Conservation (phyloP, 495 filamentous ascomycete species). For the Aspergillus panamensis region DNA sequence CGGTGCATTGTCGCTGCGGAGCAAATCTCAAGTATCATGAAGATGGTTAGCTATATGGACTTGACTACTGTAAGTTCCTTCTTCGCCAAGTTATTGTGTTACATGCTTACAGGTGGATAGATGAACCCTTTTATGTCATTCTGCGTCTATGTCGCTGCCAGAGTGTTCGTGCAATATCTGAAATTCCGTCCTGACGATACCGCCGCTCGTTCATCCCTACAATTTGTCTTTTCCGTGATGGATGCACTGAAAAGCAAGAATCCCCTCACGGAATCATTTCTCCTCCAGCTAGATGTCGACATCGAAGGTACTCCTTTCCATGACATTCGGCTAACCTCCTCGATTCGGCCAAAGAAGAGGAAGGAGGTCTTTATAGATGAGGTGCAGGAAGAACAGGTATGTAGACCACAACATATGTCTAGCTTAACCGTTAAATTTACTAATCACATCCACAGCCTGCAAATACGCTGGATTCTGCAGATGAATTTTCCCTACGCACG, state of each 20-base stretch:
- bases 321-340: slow-evolving; percentile 8
- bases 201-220: slow-evolving; percentile 74
- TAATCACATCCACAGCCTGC: background rate
- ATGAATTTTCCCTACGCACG: no score
- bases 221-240: slow-evolving; percentile 87
- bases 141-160: slow-evolving; percentile 89
- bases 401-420: background rate
- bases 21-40: slow-evolving; percentile 96
- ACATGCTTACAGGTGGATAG: slow-evolving; percentile 46
- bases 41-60: slow-evolving; percentile 88
- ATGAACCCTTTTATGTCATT: slow-evolving; percentile 97
- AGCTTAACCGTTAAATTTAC: background rate
- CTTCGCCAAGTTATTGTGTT: background rate
- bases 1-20: slow-evolving; percentile 90
- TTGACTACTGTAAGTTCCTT: slow-evolving; percentile 66
- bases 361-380: slow-evolving; percentile 2
- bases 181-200: slow-evolving; percentile 84
- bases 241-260: slow-evolving; percentile 83
- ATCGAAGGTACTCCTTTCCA: slow-evolving; percentile 60
- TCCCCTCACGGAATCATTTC: slow-evolving; percentile 90
- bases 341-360: background rate
- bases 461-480: no score
- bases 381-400: background rate
- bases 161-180: slow-evolving; percentile 93
- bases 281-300: slow-evolving; percentile 91